A percentile compares a stretch with the other conserved stretches of the same genome.
Evolutionary conservation across 1,284 basidiomycete species (phyloP).

Genomic region (Meira nashicola): DNA sequence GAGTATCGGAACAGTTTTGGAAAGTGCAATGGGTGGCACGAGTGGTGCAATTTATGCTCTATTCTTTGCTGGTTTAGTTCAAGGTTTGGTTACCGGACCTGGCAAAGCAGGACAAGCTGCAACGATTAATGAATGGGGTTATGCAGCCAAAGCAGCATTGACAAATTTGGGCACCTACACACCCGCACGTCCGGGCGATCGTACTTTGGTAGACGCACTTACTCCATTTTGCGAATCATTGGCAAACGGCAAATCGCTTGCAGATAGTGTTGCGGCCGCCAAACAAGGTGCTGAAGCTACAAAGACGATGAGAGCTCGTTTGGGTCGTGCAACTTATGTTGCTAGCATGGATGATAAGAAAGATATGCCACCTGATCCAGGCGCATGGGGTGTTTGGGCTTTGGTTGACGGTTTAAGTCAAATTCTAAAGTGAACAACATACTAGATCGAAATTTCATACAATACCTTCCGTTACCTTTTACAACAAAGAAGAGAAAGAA

Average conservation of each 20-base stretch:
- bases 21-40: constrained; percentile 54
- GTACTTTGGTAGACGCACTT: constrained; percentile 61
- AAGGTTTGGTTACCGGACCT: constrained; percentile 34
- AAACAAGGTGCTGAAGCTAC: constrained; percentile 58
- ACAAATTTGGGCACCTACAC: constrained; percentile 56
- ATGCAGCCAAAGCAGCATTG: constrained; percentile 38
- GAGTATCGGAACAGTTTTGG: constrained; percentile 44
- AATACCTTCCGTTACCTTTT: too few relatives aligned
- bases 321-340: constrained; percentile 60
- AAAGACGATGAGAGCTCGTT: constrained; percentile 56
- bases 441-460: not conserved
- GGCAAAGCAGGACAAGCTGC: constrained; percentile 27
- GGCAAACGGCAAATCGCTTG: constrained; percentile 41
- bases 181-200: constrained; percentile 60
- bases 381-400: constrained; percentile 59
- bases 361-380: constrained; percentile 58
- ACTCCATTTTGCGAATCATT: constrained; percentile 57
- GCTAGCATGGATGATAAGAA: constrained; percentile 41
- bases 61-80: constrained; percentile 57
- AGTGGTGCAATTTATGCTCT: constrained; percentile 59
- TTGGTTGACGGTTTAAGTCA: constrained; percentile 50
- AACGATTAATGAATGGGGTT: constrained; percentile 39
- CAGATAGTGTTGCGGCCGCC: constrained; percentile 54
- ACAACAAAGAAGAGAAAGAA: too few relatives aligned
- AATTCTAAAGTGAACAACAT: constrained; percentile 12